Conservation (phyloP, 371 early-diverging fungal species). For the Haplosporangium sp. region DNA sequence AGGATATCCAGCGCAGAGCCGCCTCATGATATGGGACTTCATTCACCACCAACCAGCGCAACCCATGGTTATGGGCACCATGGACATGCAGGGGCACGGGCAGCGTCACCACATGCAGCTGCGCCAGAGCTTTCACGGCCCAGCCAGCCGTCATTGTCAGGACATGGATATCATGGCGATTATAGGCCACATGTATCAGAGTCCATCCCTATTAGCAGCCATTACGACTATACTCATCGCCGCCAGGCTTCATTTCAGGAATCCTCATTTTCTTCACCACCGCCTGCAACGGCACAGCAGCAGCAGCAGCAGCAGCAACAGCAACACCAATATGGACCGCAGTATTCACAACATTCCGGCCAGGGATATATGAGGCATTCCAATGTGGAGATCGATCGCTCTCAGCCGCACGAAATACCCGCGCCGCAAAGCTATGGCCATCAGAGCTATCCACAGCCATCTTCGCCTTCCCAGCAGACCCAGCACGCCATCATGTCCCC, state of each 20-base stretch:
- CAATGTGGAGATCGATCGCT: conserved; percentile 17
- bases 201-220: neutral
- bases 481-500: conserved; percentile 22
- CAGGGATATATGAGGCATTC: conserved; percentile 22
- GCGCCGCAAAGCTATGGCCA: conserved; percentile 19
- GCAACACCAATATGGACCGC: conserved; percentile 20
- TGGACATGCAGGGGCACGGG: conserved; percentile 3
- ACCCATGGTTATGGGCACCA: conserved; percentile 17
- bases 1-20: conserved; percentile 33
- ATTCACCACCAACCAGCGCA: conserved; percentile 28
- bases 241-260: conserved; percentile 19
- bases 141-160: conserved; percentile 28
- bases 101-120: conserved; percentile 19
- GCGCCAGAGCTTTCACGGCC: conserved; percentile 33
- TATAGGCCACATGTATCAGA: conserved; percentile 32
- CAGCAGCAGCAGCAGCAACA: conserved; percentile 19
- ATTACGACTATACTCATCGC: conserved; percentile 29
- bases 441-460: conserved; percentile 10
- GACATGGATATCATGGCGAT: conserved; percentile 34
- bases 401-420: conserved; percentile 15
- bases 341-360: conserved; percentile 22
- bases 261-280: conserved; percentile 6
- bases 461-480: conserved; percentile 21
- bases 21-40: conserved; percentile 22
- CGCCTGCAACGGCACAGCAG: conserved; percentile 6